Evolutionary conservation across 371 early-diverging fungal species (phyloP).

Genomic region (Apophysomyces variabilis): DNA sequence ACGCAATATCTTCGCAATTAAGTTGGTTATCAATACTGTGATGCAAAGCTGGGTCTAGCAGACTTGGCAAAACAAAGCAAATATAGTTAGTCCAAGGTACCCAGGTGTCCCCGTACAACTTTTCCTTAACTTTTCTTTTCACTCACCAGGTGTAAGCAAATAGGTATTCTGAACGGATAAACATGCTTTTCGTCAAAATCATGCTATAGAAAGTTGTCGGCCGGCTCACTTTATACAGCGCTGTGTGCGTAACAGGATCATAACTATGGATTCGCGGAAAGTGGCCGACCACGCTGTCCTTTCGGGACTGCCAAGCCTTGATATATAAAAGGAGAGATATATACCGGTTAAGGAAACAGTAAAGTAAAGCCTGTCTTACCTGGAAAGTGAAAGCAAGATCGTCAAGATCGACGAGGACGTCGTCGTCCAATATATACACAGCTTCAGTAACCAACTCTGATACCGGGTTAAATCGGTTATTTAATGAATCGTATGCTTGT

Average conservation of each 20-base stretch:
- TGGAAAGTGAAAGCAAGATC: slow-evolving; percentile 43
- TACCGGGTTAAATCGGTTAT: slow-evolving; percentile 51
- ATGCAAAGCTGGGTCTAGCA: slow-evolving; percentile 41
- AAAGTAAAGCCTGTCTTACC: slow-evolving; percentile 19
- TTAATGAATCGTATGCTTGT: slow-evolving; percentile 48
- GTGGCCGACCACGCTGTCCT: slow-evolving; percentile 48
- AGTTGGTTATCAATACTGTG: slow-evolving; percentile 33
- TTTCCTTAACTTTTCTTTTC: neutral
- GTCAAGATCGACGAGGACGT: slow-evolving; percentile 34
- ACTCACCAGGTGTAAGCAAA: slow-evolving; percentile 50
- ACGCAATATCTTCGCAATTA: slow-evolving; percentile 57
- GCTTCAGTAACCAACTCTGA: slow-evolving; percentile 34
- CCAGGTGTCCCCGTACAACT: neutral
- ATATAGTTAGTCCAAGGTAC: neutral
- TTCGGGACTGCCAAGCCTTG: slow-evolving; percentile 33
- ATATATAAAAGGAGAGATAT: neutral
- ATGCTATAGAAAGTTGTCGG: slow-evolving; percentile 35
- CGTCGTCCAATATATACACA: slow-evolving; percentile 53
- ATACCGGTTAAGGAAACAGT: neutral
- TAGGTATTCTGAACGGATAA: slow-evolving; percentile 47
- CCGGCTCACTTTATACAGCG: slow-evolving; percentile 26
- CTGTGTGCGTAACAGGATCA: slow-evolving; percentile 22
- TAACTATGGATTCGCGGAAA: slow-evolving; percentile 49
- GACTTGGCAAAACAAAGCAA: slow-evolving; percentile 17
- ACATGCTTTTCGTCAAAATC: slow-evolving; percentile 56